phyloP scores from a whole-genome alignment of 192 early-diverging fungal genomes.

The Dissophora ornata region DNA sequence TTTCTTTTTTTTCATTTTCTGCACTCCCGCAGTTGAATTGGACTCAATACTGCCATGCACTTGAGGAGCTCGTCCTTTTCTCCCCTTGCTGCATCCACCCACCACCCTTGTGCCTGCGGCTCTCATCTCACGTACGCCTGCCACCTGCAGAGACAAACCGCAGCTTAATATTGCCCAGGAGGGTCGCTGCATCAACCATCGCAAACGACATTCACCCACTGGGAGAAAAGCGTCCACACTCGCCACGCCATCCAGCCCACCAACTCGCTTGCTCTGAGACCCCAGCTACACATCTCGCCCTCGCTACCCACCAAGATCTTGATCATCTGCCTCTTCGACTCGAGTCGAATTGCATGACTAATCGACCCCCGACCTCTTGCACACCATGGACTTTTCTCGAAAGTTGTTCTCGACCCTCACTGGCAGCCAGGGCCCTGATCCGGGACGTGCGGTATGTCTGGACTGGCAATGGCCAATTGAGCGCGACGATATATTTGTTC shows the following conservation, averaged over 20 bases:
- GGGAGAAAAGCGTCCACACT: too few relatives aligned
- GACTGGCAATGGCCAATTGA: neutral
- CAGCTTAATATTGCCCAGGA: too few relatives aligned
- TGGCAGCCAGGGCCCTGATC: conserved; percentile 12
- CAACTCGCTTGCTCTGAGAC: too few relatives aligned
- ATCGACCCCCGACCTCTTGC: neutral
- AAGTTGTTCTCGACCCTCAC: conserved; percentile 35
- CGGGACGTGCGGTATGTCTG: conserved; percentile 12
- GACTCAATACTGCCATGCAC: conserved; percentile 1
- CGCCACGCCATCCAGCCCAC: too few relatives aligned
- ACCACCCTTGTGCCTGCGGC: neutral
- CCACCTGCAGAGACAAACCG: too few relatives aligned
- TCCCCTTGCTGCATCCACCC: neutral
- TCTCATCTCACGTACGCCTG: neutral
- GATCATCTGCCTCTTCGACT: neutral
- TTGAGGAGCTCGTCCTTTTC: neutral
- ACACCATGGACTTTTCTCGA: conserved; percentile 36
- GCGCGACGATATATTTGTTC: neutral
- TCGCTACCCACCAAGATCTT: too few relatives aligned
- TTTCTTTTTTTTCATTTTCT: too few relatives aligned
- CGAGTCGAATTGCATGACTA: neutral
- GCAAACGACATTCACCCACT: too few relatives aligned
- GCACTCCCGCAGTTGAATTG: neutral
- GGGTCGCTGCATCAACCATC: too few relatives aligned
- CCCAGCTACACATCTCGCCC: too few relatives aligned